Evolutionary conservation across 345 rosid species (phyloP).

Genomic region (Populus nigra): DNA sequence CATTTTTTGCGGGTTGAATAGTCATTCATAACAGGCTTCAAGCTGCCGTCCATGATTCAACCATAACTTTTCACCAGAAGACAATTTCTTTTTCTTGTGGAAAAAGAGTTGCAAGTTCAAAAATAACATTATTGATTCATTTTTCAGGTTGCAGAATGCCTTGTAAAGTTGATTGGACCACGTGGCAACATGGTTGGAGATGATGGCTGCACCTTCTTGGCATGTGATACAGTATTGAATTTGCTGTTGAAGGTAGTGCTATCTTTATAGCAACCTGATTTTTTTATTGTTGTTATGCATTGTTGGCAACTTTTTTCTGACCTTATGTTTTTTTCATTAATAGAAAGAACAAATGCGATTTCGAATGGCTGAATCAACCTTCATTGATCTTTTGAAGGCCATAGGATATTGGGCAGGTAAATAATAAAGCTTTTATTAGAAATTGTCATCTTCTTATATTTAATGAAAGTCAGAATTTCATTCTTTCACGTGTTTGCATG

Average conservation of each 20-base stretch:
- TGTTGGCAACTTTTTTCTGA: constrained; percentile 5
- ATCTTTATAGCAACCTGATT: constrained; percentile 3
- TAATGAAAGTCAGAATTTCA: neutral
- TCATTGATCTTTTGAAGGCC: constrained; percentile 51
- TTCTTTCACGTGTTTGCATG: no score
- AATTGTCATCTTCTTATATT: neutral
- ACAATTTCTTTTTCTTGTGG: no score
- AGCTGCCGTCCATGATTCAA: no score
- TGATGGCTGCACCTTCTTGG: constrained; percentile 55
- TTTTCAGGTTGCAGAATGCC: constrained; percentile 70
- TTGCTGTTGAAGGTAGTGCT: constrained; percentile 71
- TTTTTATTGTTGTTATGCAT: neutral
- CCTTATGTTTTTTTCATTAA: constrained; percentile 1
- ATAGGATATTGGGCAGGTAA: constrained; percentile 74
- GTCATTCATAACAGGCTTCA: no score
- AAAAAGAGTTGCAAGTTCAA: no score
- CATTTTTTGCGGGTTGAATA: no score
- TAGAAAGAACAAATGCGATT: constrained; percentile 55
- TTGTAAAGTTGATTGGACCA: constrained; percentile 51
- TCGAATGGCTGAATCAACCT: constrained; percentile 39
- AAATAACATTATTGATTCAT: neutral
- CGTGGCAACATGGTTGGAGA: constrained; percentile 39
- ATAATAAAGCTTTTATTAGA: neutral
- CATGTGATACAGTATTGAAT: constrained; percentile 82
- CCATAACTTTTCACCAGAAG: no score